Evolutionary conservation across 352 stramenopile species (phyloP), one percentile per base, ranked within the genome.

Genomic region (Pythium vanterpoolii): DNA sequence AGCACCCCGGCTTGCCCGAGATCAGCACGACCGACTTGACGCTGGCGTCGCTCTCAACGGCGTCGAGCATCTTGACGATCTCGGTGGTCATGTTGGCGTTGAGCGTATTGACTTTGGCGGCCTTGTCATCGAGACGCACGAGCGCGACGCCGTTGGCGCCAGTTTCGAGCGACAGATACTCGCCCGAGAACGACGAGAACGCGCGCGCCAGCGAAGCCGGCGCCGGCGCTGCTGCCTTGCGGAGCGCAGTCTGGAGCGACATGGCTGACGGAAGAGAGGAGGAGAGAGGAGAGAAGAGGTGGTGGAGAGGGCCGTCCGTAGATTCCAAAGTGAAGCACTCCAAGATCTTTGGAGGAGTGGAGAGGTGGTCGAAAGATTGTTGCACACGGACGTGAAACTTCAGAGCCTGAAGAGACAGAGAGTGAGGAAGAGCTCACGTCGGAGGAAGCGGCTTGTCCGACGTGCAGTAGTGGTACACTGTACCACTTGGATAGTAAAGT

Each of bases 21-120:
- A 98, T 96, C 74, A 99, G 97, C 62, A 99, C 96, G 33, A 98
- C 93, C 24, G 93, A 96, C 80, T 98, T 98, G 69, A 99, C 90
- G 56, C 80, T 82, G 16, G 74, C 59, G 70, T 98, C 93, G 64
- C 71, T 81, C 58, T 96, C 76, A 64, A 98, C 89, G 33, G 92
- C 90, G 34, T 91, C 80, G 36, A 96, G 93, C 68, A 98, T 81
- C 56, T 64, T 53, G 64, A 86, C 69, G 50, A 96, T 87, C 76
- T 98, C 94, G 19, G 83, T 73, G 54, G 85, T 92, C 60, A 98
- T 81, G 46, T 88, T 90, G 71, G 94, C 89, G 64, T 79, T 96
- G 56, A 98, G 87, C 19, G 93, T 97, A 74, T 98, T 98, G 49
- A 98, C 89, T 53, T 91, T 95, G 64, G 95, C 83, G 16, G 73